Evolutionary conservation across 768 basidiomycete genomes (phyloP), one percentile per base, ranked within the genome.

Genomic region (Lanmaoa rubissima): DNA sequence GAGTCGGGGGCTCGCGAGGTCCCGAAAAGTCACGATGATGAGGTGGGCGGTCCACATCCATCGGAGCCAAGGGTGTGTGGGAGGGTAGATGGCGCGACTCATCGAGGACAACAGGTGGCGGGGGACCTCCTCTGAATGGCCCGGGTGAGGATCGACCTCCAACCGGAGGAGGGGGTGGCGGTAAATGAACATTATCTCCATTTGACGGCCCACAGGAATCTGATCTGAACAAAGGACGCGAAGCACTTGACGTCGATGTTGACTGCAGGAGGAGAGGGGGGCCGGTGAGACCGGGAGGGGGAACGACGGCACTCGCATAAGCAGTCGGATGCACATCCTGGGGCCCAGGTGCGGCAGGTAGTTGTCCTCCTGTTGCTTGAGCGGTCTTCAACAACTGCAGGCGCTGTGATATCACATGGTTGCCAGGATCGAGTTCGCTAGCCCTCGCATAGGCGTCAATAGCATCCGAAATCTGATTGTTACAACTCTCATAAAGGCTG

Each of bases 381-480:
- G 90, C 92, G 54, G 82, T 88, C 75, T 85, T 87, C 55, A 98
- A 73, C 10, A 97, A 72, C 63, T 83, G 79, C 17, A 98, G 74
- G 1, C 95, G 83, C 59, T 90, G 86, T 31, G 88, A 84, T 71
- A 98, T 95, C 31, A 87, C 83, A 42, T 77, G 74, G 67, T 98
- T 98, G 55, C 72, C 74, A 0, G 95, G 93, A 69, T 98, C 97
- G 45, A 98, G 86, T 71, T 98, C 95, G 55, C 87, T 87, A 1
- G 96, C 97, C 36, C 96, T 85, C 12, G 92, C 92, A 67, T 99
- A 99, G 2, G 97, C 97, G 64, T 99, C 96, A 69, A 98, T 98
- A 32, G 97, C 97, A 71, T 99, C 97, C 38, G 90, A 90, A 69
- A 98, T 93, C 73, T 99, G 97, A 68, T 98, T 98, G 76, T 98